Base-by-base conservation (phyloP, 169 alveolate genomes). In the Babesia sp. region DNA sequence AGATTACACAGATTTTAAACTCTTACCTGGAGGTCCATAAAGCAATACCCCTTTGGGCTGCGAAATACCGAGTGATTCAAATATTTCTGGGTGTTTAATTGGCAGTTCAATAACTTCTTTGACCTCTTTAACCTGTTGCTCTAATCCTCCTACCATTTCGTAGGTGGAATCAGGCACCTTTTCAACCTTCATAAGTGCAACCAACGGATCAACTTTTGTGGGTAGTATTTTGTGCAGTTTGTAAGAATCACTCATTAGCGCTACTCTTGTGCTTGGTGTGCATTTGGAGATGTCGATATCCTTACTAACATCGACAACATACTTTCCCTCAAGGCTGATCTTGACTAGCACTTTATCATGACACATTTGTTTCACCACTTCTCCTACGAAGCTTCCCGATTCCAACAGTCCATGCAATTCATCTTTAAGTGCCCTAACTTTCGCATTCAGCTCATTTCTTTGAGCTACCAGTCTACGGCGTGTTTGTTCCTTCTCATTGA, bases 61-160 rank as follows among this genome's bases (percentile, higher is more conserved):
- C 72, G 97, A 99, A 70, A 98, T 98, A 28, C 99, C 99, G 37
- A 98, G 90, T 26, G 97, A 67, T 71, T 97, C 99, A 73, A 97
- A 98, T 39, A 98, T 95, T 84, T 98, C 99, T 4, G 99, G 99
- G 86, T 98, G 99, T 78, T 96, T 97, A 54, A 97, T 96, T 4
- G 99, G 99, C 22, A 98, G 93, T 83, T 98, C 99, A 36, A 98
- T 96, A 12, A 97, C 99, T 85, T 98, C 99, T 83, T 97, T 98
- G 28, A 98, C 99, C 87, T 98, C 99, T 83, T 97, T 95, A 14
- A 96, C 97, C 89, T 98, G 98, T 77, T 96, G 94, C 68, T 97
- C 99, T 33, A 98, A 87, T 5, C 99, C 99, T 26, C 99, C 99
- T 0, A 97, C 98, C 99, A 96, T 97, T 80, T 95, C 99, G 73